Evolutionary conservation across 78 protist genomes (phyloP), one percentile per base, ranked within the genome.

Genomic region (Cavenderia fasciculata): DNA sequence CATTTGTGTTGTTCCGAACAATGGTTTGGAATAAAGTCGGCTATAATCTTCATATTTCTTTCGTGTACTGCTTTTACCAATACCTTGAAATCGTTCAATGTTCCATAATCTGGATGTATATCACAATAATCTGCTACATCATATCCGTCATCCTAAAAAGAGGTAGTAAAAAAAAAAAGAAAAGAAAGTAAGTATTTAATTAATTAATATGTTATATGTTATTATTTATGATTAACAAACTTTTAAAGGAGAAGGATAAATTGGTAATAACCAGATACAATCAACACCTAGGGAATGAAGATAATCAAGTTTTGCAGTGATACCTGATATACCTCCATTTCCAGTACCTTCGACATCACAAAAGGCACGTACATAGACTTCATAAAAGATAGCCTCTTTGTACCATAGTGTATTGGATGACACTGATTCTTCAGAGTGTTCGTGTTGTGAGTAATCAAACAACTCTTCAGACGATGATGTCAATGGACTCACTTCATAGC

Each of bases 251-350:
- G 92, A 75, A 5, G 94, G 95, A 29, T 92, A 79, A 63, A 93
- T 77, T 57, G 97, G 97, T 29, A 92, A 65, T 62, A 95, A 57
- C 97, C 97, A 95, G 71, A 95, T 61, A 72, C 94, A 82, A 66
- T 61, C 76, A 10, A 95, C 94, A 41, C 97, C 97, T 10, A 93
- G 85, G 1, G 84, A 51, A 33, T 73, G 85, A 0, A 93, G 92
- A 57, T 87, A 89, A 71, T 76, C 94, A 27, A 95, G 59, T 54
- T 88, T 89, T 34, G 74, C 54, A 33, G 96, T 84, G 56, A 95
- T 75, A 33, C 97, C 97, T 27, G 68, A 51, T 25, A 94, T 47
- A 57, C 94, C 96, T 25, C 96, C 96, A 54, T 65, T 72, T 16
- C 96, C 96, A 27, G 93, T 94, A 10, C 76, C 87, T 52, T 92